These are phyloP conservation scores for Kazachstania psychrophila DNA, from an alignment of 805 yeast genomes.

Conservation along the genomic window DNA sequence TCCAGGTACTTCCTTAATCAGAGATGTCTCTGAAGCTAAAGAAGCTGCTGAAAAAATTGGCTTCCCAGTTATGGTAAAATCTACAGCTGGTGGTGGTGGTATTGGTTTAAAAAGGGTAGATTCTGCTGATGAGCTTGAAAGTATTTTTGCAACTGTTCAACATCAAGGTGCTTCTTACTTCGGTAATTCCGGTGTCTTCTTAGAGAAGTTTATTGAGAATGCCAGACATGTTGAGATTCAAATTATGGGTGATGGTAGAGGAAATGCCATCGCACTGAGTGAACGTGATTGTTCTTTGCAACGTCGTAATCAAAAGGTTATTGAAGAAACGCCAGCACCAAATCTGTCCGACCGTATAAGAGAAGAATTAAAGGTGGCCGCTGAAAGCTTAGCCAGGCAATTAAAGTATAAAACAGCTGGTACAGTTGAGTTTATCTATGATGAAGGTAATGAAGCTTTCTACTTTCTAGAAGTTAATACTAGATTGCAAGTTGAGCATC, in stretches of 20 bases:
- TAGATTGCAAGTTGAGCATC: conserved; percentile 95
- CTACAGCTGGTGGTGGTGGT: conserved; percentile 99
- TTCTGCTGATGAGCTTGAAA: conserved; percentile 64
- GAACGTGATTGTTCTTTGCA: conserved; percentile 97
- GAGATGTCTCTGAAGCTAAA: conserved; percentile 63
- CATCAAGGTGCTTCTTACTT: conserved; percentile 91
- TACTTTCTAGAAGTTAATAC: conserved; percentile 95
- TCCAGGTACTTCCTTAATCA: conserved; percentile 89
- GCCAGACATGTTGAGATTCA: conserved; percentile 96
- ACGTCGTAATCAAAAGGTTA: conserved; percentile 91
- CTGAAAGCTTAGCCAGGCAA: conserved; percentile 70
- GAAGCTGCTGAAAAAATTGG: conserved; percentile 62
- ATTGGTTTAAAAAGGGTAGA: conserved; percentile 94
- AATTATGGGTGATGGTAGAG: conserved; percentile 92
- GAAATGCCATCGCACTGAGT: conserved; percentile 87
- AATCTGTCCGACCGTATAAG: conserved; percentile 77
- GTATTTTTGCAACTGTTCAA: conserved; percentile 81
- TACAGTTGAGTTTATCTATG: conserved; percentile 92
- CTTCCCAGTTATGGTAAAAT: conserved; percentile 92
- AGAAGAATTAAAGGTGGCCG: conserved; percentile 64
- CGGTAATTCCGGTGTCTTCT: conserved; percentile 91
- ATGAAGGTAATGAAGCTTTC: conserved; percentile 75
- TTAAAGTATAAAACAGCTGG: conserved; percentile 95
- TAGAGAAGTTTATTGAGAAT: conserved; percentile 89
- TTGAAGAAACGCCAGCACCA: conserved; percentile 98